phyloP scores from a whole-genome alignment of 805 yeast species.

The Candida saitoana region DNA sequence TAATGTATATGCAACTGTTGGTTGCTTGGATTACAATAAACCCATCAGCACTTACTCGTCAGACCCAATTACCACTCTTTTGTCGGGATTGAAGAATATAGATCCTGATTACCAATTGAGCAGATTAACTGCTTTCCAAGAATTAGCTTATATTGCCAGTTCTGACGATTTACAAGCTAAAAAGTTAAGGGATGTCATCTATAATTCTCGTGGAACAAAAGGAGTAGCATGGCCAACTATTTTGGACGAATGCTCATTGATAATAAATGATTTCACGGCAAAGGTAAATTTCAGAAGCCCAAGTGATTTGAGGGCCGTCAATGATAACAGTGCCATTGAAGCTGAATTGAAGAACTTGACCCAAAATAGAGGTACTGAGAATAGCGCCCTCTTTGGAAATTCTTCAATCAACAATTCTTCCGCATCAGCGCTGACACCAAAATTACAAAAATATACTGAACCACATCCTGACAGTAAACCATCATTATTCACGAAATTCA shows the following conservation, averaged over 20 bases:
- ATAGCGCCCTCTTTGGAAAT: slow-evolving; percentile 34
- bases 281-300: slow-evolving; percentile 33
- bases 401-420: slow-evolving; percentile 14
- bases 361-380: slow-evolving; percentile 6
- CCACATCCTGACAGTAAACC: slow-evolving; percentile 9
- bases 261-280: slow-evolving; percentile 47
- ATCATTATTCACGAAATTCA: background rate
- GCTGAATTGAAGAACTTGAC: slow-evolving; percentile 14
- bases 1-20: slow-evolving; percentile 64
- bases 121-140: slow-evolving; percentile 70
- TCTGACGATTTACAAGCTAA: slow-evolving; percentile 37
- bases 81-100: slow-evolving; percentile 60
- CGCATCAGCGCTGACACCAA: background rate
- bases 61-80: slow-evolving; percentile 59
- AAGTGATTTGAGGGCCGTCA: slow-evolving; percentile 27
- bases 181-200: slow-evolving; percentile 51
- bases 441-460: slow-evolving; percentile 3
- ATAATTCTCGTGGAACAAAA: slow-evolving; percentile 44
- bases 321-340: slow-evolving; percentile 15
- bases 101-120: slow-evolving; percentile 26
- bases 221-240: slow-evolving; percentile 55
- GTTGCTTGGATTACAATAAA: slow-evolving; percentile 65
- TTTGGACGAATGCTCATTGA: slow-evolving; percentile 54
- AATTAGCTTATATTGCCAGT: slow-evolving; percentile 61
- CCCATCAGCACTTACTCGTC: slow-evolving; percentile 57